Conservation (phyloP, 1,284 basidiomycete genomes). For the Marasmius tenuissimus region DNA sequence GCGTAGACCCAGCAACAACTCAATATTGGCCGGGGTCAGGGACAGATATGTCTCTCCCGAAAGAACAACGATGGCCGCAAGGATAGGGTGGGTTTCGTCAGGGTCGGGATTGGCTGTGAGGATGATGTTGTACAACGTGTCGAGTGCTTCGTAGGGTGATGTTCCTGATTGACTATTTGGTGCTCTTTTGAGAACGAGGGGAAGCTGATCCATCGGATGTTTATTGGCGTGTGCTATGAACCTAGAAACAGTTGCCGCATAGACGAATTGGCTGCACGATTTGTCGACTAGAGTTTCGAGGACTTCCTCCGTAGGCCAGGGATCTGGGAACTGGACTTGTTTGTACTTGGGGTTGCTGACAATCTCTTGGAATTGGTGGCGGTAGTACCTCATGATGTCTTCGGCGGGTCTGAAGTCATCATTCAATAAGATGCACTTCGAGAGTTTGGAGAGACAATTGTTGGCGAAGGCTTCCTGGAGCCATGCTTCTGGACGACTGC, state of each 20-base stretch:
- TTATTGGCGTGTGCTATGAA: constrained; percentile 2
- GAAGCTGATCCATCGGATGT: constrained; percentile 4
- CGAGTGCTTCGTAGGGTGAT: constrained; percentile 6
- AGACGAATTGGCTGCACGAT: constrained; percentile 13
- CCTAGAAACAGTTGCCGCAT: constrained; percentile 10
- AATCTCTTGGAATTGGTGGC: background rate
- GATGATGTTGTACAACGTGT: constrained; percentile 9
- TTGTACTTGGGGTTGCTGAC: background rate
- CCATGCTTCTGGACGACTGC: background rate
- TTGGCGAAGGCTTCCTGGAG: background rate
- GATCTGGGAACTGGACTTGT: background rate
- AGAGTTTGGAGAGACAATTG: background rate
- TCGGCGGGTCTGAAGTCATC: background rate
- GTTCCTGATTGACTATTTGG: background rate
- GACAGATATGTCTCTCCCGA: too few relatives aligned
- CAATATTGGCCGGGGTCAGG: background rate
- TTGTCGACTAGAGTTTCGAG: constrained; percentile 4
- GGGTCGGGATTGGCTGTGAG: background rate
- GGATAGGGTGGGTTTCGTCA: background rate
- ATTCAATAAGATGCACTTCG: background rate
- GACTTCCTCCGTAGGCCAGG: constrained; percentile 6
- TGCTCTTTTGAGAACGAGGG: constrained; percentile 5
- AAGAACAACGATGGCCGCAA: background rate
- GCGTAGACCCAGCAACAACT: background rate
- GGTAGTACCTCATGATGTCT: background rate